Evolutionary conservation across 1,284 basidiomycete genomes (phyloP), one percentile per base, ranked within the genome.

Genomic region (Mycosarcoma maydis): DNA sequence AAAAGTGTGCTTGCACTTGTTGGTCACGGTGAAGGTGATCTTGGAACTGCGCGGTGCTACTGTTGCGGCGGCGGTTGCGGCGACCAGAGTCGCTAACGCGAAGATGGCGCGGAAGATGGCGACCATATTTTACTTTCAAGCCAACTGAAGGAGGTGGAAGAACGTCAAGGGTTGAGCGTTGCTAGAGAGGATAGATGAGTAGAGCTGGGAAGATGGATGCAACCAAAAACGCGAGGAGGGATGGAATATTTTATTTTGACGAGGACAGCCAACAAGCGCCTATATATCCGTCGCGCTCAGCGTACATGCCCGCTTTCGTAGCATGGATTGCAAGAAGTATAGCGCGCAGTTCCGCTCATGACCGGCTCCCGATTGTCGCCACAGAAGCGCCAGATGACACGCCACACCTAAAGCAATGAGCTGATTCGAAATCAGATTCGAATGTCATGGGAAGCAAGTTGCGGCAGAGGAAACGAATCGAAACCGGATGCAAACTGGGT

Each of bases 1-100:
- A 32, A 72, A 72, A 13, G 42, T 45, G 26, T 72, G 54, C 40
- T 61, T 52, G 64, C 69, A 72, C 27, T 61, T 61, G 61, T 71
- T 71, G 50, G 43, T 42, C 10, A 66, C 57, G 29, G 52, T 71
- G 51, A 71, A 61, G 26, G 57, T 58, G 39, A 71, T 56, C 43
- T 57, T 57, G 33, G 68, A 66, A 51, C 61, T 66, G 43, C 68
- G 68, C 0, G 52, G 50, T 0, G 52, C 46, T 2, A 58, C 19
- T 13, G 60, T 20, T 1, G 52, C 52, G 19, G 55, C 52, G 27
- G 53, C 34, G 6, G 50, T 57, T 6, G 57, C 41, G n/a, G 49
- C 47, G 10, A 47, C 61, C 4, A 66, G 42, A 7, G 44, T 49
- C 20, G 36, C 43, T 6, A 61, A n/a, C 8, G 61, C 44, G 29